Evolutionary conservation across 2,329 filamentous ascomycete genomes (phyloP).

Genomic region (Juglanconis oblonga): DNA sequence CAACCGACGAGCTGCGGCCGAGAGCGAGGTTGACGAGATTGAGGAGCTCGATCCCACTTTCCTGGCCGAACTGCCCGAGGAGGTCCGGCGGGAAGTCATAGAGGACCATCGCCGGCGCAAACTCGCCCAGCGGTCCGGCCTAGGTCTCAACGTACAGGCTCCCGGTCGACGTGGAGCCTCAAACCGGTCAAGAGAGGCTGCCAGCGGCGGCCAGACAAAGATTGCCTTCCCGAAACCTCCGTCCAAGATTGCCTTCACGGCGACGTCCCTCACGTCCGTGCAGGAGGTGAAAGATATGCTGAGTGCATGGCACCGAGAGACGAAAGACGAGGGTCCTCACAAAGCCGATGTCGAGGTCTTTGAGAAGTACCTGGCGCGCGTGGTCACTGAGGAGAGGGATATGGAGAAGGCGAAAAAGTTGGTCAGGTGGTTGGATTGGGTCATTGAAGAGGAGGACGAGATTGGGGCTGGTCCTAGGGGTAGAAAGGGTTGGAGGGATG

Average conservation of each 20-base stretch:
- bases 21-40: slow-evolving; percentile 31
- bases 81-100: slow-evolving; percentile 74
- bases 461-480: slow-evolving; percentile 28
- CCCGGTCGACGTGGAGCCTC: slow-evolving; percentile 25
- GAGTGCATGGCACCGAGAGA: slow-evolving; percentile 72
- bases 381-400: slow-evolving; percentile 74
- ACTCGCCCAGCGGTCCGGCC: slow-evolving; percentile 53
- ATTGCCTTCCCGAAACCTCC: slow-evolving; percentile 47
- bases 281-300: slow-evolving; percentile 71
- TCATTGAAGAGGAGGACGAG: slow-evolving; percentile 48
- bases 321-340: slow-evolving; percentile 72
- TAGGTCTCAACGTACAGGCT: slow-evolving; percentile 39
- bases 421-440: slow-evolving; percentile 66
- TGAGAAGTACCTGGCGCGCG: slow-evolving; percentile 66
- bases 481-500: slow-evolving; percentile 44
- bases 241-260: slow-evolving; percentile 44
- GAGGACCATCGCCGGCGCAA: slow-evolving; percentile 66
- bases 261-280: slow-evolving; percentile 38
- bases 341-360: slow-evolving; percentile 73
- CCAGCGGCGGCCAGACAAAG: slow-evolving; percentile 34
- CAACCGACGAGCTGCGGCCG: slow-evolving; percentile 29
- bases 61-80: slow-evolving; percentile 77
- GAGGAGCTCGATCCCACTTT: slow-evolving; percentile 67
- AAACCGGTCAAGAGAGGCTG: background rate
- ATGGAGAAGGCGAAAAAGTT: slow-evolving; percentile 88